Evolutionary conservation across 805 yeast species (phyloP), one percentile per base, ranked within the genome.

Genomic region (Zygoascus biomembranicola): DNA sequence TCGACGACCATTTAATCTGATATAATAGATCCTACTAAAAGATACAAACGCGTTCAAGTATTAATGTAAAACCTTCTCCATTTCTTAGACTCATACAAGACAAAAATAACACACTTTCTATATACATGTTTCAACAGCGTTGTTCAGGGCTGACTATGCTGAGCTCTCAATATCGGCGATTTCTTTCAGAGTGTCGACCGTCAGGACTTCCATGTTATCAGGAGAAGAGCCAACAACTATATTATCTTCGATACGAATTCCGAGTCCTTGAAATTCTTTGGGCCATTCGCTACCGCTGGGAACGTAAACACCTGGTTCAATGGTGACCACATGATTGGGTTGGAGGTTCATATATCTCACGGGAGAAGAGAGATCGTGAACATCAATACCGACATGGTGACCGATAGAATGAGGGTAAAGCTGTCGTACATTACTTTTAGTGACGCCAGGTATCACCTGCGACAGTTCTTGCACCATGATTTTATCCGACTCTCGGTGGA

Each of bases 351-450:
- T 74, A 52, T 72, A 73, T 57, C 89, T 75, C 2, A 92, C 77
- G 42, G 58, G 54, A 18, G 65, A 55, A 42, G 54, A 48, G 42
- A 65, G 52, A 52, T 69, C 73, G 56, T 69, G 72, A 26, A 90
- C 86, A 63, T 90, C 99, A 37, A 94, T 71, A 0, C 99, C 99
- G 41, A 94, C 73, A 64, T 94, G 90, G 68, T 94, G 99, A 5
- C 99, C 99, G 60, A 94, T 84, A 66, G 87, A 90, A 68, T 94
- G 99, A 0, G 98, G 98, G 65, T 90, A 94, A 39, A 86, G 69
- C 18, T 57, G 53, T 8, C 65, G 46, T 32, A 69, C 55, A 32
- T 60, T 73, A 2, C 19, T 11, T 6, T 10, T 26, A 18, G 56
- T 60, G 59, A 90, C 80, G 0, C 98, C 97, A 47, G 85, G 76